Evolutionary conservation across 2,329 filamentous ascomycete species (phyloP).

Genomic region (Verticillium nonalfalfae): DNA sequence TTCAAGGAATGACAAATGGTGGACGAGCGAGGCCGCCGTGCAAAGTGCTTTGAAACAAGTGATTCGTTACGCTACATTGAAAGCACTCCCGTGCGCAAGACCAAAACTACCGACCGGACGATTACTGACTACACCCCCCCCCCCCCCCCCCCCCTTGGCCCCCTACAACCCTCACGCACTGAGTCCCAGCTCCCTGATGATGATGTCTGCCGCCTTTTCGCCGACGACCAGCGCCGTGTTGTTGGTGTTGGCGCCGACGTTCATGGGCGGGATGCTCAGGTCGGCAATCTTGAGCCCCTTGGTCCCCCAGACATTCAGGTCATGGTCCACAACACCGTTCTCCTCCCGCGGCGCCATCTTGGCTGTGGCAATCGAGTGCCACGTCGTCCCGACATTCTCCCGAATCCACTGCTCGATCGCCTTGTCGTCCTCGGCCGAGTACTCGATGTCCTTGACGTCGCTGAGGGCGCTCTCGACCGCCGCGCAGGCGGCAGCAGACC

Average conservation of each 20-base stretch:
- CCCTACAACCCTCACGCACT: neutral
- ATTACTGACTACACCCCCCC: neutral
- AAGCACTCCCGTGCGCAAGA: neutral
- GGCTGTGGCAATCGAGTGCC: slow-evolving; percentile 39
- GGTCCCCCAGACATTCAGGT: slow-evolving; percentile 35
- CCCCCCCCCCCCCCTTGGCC: too few relatives aligned
- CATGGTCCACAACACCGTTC: slow-evolving; percentile 32
- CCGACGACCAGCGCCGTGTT: slow-evolving; percentile 41
- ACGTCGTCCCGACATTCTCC: slow-evolving; percentile 32
- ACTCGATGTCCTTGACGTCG: slow-evolving; percentile 33
- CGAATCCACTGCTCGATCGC: slow-evolving; percentile 39
- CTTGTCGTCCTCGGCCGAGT: slow-evolving; percentile 42
- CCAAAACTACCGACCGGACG: neutral
- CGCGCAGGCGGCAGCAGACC: slow-evolving; percentile 36
- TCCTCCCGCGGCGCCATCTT: slow-evolving; percentile 35
- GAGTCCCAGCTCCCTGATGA: slow-evolving; percentile 27
- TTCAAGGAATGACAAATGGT: neutral
- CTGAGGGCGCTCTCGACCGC: slow-evolving; percentile 33
- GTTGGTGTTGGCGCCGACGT: slow-evolving; percentile 41
- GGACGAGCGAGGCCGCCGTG: too few relatives aligned
- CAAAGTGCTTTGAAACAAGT: too few relatives aligned
- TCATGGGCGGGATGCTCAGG: slow-evolving; percentile 26
- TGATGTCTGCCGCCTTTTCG: slow-evolving; percentile 37
- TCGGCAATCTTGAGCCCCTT: slow-evolving; percentile 33
- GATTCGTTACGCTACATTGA: too few relatives aligned